Conservation (phyloP, 2,329 filamentous ascomycete species). For the Neocucurbitaria cava region DNA sequence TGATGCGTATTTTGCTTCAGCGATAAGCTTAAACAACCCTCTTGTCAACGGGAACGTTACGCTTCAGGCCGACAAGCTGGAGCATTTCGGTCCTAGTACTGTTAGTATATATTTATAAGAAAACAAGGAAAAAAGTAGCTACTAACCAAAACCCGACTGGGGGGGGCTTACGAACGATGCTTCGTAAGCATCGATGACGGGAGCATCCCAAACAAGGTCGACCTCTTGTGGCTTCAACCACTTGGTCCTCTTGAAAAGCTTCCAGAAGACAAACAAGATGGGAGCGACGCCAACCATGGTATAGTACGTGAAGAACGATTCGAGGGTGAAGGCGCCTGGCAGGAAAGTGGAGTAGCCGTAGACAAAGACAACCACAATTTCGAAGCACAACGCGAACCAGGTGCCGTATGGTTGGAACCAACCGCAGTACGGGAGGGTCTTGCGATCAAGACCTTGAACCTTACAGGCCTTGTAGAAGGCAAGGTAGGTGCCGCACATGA, state of each 20-base stretch:
- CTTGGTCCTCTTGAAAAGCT: slow-evolving; percentile 66
- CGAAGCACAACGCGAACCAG: slow-evolving; percentile 56
- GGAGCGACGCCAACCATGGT: slow-evolving; percentile 60
- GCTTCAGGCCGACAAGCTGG: slow-evolving; percentile 42
- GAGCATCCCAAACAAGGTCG: slow-evolving; percentile 53
- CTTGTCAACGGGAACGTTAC: slow-evolving; percentile 39
- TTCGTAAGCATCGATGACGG: slow-evolving; percentile 49
- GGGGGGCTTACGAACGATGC: slow-evolving; percentile 52
- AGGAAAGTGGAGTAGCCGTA: slow-evolving; percentile 63
- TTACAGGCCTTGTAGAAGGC: slow-evolving; percentile 62
- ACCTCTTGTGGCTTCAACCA: slow-evolving; percentile 59
- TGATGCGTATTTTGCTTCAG: not conserved
- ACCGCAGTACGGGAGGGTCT: slow-evolving; percentile 56
- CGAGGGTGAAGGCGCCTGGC: slow-evolving; percentile 55
- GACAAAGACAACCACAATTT: slow-evolving; percentile 59
- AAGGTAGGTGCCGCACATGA: slow-evolving; percentile 66
- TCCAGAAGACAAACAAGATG: slow-evolving; percentile 66
- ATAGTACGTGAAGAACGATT: slow-evolving; percentile 63
- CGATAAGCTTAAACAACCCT: slow-evolving; percentile 23
- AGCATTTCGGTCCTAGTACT: slow-evolving; percentile 47
- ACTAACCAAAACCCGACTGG: slow-evolving; percentile 32
- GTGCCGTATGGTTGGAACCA: slow-evolving; percentile 61
- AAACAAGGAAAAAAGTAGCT: too few species aligned
- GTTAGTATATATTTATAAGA: not conserved
- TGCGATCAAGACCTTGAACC: slow-evolving; percentile 57